Evolutionary conservation across 2,329 filamentous ascomycete genomes (phyloP).

Genomic region (Fusarium cicatricum): DNA sequence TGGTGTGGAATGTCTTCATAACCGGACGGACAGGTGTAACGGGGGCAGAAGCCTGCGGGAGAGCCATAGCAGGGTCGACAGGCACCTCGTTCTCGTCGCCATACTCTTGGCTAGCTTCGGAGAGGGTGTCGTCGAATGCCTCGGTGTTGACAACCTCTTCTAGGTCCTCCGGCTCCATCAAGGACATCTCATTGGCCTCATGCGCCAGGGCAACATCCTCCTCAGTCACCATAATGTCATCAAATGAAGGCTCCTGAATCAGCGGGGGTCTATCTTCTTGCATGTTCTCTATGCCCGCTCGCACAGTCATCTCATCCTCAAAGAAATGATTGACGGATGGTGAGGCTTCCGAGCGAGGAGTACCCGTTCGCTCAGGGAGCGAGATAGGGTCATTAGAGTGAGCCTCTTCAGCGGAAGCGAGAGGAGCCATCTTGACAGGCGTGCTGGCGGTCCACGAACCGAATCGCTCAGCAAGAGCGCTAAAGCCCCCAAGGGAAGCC

Average conservation of each 20-base stretch:
- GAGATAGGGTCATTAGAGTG: conserved; percentile 50
- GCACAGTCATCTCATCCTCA: conserved; percentile 65
- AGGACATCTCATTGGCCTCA: conserved; percentile 68
- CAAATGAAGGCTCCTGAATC: conserved; percentile 48
- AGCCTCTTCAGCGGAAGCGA: conserved; percentile 42
- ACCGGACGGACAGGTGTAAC: conserved; percentile 64
- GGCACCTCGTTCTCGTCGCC: conserved; percentile 71
- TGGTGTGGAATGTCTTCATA: conserved; percentile 69
- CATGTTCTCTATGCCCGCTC: conserved; percentile 36
- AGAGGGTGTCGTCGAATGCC: conserved; percentile 59
- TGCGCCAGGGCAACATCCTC: conserved; percentile 66
- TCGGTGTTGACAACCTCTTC: conserved; percentile 47
- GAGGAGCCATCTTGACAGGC: conserved; percentile 46
- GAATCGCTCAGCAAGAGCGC: conserved; percentile 68
- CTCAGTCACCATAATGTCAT: conserved; percentile 57
- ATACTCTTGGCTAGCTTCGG: conserved; percentile 71
- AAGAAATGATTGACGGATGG: conserved; percentile 62
- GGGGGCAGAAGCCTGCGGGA: conserved; percentile 45
- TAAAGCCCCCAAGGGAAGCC: conserved; percentile 61
- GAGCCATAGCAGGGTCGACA: conserved; percentile 58
- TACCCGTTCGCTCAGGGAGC: conserved; percentile 3
- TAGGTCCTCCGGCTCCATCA: conserved; percentile 55
- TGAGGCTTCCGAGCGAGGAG: conserved; percentile 44
- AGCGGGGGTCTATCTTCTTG: conserved; percentile 30
- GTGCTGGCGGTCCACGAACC: conserved; percentile 70